Conservation (phyloP, 257 asterid species). For the Solanum chmielewskii region DNA sequence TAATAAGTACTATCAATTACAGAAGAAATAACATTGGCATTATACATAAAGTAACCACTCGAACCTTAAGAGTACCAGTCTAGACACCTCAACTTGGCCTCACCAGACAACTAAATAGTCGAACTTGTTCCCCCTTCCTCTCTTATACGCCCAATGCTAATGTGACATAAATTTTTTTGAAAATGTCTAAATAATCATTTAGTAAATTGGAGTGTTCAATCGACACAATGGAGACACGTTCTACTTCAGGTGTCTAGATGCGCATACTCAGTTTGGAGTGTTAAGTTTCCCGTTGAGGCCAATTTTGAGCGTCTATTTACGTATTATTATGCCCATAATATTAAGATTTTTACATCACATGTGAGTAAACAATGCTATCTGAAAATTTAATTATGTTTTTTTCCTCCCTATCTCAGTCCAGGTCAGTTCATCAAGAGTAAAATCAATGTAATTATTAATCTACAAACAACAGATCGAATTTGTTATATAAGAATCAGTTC, state of each 20-base stretch:
- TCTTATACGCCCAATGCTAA: neutral
- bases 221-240: neutral
- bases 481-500: neutral
- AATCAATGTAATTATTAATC: neutral
- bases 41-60: neutral
- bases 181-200: neutral
- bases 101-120: rapidly evolving
- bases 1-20: neutral
- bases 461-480: neutral
- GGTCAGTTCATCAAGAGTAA: neutral
- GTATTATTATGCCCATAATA: neutral
- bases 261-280: no score
- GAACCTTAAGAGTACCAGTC: neutral
- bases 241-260: no score
- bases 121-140: neutral
- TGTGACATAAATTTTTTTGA: neutral
- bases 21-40: neutral
- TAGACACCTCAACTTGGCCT: neutral
- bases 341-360: neutral
- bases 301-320: neutral
- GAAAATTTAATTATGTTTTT: neutral
- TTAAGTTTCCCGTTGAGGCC: neutral
- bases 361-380: neutral
- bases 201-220: neutral
- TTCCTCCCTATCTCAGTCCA: neutral